A percentile compares a stretch with the other conserved stretches of the same genome.
Evolutionary conservation across 345 rosid genomes (phyloP).

Genomic region (Mangifera indica): DNA sequence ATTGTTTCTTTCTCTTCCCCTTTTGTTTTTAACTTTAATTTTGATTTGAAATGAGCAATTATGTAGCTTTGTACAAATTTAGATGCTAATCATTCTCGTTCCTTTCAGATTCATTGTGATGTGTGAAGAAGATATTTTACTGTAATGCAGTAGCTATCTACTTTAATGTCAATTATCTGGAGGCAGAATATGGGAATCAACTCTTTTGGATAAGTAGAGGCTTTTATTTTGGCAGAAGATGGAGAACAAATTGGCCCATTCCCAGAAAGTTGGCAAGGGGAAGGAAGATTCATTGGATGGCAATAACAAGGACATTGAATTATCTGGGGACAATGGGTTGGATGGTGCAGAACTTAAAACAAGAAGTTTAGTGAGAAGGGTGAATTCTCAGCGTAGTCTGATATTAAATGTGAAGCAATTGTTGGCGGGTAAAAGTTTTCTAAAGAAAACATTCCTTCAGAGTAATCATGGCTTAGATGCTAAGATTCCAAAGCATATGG

Average conservation of each 20-base stretch:
- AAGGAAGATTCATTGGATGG: constrained; percentile 40
- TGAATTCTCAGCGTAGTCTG: constrained; percentile 38
- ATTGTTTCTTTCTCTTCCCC: background rate
- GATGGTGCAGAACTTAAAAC: constrained; percentile 29
- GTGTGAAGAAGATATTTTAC: constrained; percentile 8
- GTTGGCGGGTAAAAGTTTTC: constrained; percentile 43
- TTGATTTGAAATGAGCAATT: constrained; percentile 11
- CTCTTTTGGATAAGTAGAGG: constrained; percentile 18
- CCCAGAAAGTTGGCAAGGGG: constrained; percentile 39
- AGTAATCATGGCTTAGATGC: constrained; percentile 40
- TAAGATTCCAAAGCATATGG: constrained; percentile 74
- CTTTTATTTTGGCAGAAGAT: constrained; percentile 36
- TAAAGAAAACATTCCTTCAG: constrained; percentile 45
- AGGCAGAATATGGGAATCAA: constrained; percentile 31
- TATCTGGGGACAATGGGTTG: constrained; percentile 19
- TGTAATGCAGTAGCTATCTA: background rate
- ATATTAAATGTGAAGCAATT: constrained; percentile 52
- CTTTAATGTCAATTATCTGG: constrained; percentile 10
- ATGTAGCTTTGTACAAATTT: constrained; percentile 7
- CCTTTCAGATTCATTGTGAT: constrained; percentile 33
- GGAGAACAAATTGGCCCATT: constrained; percentile 42
- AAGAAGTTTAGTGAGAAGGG: constrained; percentile 37
- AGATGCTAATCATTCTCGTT: constrained; percentile 12
- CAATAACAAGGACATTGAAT: constrained; percentile 25
- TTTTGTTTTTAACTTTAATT: background rate